Evolutionary conservation across 148 eudicot species (phyloP), one percentile per base, ranked within the genome.

Genomic region (Amaranthus hypochondriacus): DNA sequence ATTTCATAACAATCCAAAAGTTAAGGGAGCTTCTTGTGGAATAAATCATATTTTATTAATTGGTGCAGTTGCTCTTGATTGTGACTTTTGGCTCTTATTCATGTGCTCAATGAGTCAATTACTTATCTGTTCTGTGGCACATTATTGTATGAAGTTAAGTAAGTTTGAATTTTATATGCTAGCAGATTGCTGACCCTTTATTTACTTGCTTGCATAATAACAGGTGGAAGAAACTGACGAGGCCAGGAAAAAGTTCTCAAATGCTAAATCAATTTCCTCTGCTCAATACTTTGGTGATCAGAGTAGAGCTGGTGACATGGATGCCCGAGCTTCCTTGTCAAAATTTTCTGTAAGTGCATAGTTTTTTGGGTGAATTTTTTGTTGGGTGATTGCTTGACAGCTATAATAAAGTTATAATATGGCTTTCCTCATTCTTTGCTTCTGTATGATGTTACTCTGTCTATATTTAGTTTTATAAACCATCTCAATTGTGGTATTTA

Each of bases 201-300:
- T 57, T 58, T 75, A 3, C 28, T 51, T 60, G 8, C 15, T 64
- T 73, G 9, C 60, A 64, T 56, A 50, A 49, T 57, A 28, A 68
- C 87, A 89, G 98, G 70, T 83, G 68, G 88, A 89, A 85, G 98
- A 94, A 84, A 89, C 93, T 56, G 98, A 94, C 73, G 98, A 94
- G 76, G 98, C 98, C 13, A 88, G 98, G 82, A 91, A 91, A 82
- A 94, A 94, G 81, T 94, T 94, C 83, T 83, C 97, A 14, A 91
- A 94, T 83, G 98, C 98, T 43, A 94, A 94, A 80, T 91, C 98
- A 13, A 94, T 94, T 68, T 94, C 98, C 9, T 94, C 98, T 5
- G 83, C 97, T 46, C 98, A 94, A 79, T 94, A 68, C 81, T 94
- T 86, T 79, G 98, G 97, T 57, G 92, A 88, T 71, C 91, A 84